These are phyloP conservation scores for Mollisia scopiformis DNA, from an alignment of 2,329 filamentous ascomycete species.

Conservation along the genomic window DNA sequence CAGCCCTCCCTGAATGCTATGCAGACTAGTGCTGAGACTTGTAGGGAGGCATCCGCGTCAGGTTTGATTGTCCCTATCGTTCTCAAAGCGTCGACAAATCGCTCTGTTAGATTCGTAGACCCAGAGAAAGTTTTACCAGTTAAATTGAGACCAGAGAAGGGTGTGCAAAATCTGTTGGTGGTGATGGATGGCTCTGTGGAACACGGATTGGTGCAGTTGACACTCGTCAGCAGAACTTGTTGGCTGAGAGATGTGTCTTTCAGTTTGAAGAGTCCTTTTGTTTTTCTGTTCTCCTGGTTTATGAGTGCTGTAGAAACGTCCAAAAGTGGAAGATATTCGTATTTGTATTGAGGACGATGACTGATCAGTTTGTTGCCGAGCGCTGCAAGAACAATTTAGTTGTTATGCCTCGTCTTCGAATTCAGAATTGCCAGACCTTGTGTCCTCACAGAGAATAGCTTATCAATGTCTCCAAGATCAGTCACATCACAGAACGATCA, in stretches of 20 bases:
- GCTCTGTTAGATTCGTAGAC: not conserved
- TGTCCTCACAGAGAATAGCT: too few species aligned
- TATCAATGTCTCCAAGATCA: not conserved
- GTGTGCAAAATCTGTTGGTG: not conserved
- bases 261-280: not conserved
- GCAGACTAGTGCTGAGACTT: not conserved
- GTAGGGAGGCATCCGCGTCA: not conserved
- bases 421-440: too few species aligned
- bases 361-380: too few species aligned
- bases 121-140: not conserved
- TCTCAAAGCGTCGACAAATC: not conserved
- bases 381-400: too few species aligned
- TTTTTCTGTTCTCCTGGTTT: not conserved
- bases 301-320: not conserved
- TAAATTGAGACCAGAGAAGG: not conserved
- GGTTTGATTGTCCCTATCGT: not conserved
- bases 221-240: not conserved
- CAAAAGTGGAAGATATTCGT: not conserved
- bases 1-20: conserved; percentile 1
- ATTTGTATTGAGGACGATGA: too few species aligned
- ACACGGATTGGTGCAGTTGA: not conserved
- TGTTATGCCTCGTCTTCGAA: too few species aligned
- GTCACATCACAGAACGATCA: not conserved
- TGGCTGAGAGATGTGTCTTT: not conserved
- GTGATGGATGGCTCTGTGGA: not conserved